Evolutionary conservation across 1,284 basidiomycete species (phyloP).

Genomic region (Kwoniella shivajii): DNA sequence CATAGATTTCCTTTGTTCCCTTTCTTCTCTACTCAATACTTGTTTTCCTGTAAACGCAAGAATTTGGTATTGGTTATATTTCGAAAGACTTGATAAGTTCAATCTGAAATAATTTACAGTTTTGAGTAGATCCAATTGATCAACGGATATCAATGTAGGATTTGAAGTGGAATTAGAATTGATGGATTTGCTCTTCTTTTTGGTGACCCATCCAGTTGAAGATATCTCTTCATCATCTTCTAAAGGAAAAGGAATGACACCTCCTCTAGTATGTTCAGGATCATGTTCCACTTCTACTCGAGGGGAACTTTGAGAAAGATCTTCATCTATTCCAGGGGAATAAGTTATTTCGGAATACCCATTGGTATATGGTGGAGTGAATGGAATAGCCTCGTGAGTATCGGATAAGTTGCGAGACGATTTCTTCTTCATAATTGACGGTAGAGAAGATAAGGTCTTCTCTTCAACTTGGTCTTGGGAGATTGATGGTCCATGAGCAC

Average conservation of each 20-base stretch:
- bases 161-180: background rate
- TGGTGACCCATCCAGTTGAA: conserved; percentile 49
- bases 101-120: conserved; percentile 61
- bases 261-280: background rate
- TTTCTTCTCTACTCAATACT: conserved; percentile 58
- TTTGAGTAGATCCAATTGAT: conserved; percentile 23
- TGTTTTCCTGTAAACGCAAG: conserved; percentile 42
- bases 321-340: too few species aligned
- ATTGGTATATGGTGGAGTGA: conserved; percentile 35
- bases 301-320: too few species aligned
- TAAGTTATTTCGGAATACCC: conserved; percentile 24
- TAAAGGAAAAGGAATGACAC: conserved; percentile 11
- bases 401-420: conserved; percentile 13
- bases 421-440: background rate
- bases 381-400: conserved; percentile 30
- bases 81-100: conserved; percentile 57
- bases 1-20: conserved; percentile 58
- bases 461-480: too few species aligned
- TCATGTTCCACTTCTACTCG: background rate
- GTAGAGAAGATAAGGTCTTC: background rate
- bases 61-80: conserved; percentile 52
- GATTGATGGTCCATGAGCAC: too few species aligned
- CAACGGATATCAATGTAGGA: too few species aligned
- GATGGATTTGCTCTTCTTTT: conserved; percentile 32
- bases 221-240: conserved; percentile 44